phyloP scores from a whole-genome alignment of 2,329 filamentous ascomycete genomes.

The Orbilia ellipsospora region DNA sequence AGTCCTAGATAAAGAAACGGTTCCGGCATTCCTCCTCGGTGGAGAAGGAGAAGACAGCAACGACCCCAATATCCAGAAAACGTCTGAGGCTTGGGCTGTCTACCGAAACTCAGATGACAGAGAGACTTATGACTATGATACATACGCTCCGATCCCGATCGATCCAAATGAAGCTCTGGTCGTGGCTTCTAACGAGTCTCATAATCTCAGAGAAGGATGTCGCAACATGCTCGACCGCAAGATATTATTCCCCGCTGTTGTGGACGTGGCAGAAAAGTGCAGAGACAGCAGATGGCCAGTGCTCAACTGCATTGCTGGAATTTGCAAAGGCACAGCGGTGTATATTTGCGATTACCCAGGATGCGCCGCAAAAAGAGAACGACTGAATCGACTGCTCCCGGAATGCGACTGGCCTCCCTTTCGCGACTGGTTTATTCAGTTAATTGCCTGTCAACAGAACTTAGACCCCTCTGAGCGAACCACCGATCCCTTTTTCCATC shows the following conservation, averaged over 20 bases:
- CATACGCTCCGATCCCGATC: background rate
- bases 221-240: background rate
- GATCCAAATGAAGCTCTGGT: background rate
- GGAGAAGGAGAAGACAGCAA: background rate
- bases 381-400: conserved; percentile 7
- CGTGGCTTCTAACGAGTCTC: background rate
- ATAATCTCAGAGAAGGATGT: background rate
- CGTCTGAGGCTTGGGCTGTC: background rate
- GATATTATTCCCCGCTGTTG: background rate
- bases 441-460: conserved; percentile 19
- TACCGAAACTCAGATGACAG: background rate
- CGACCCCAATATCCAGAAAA: background rate
- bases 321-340: conserved; percentile 13
- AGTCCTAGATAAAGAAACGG: too few species aligned
- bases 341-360: conserved; percentile 15
- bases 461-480: background rate
- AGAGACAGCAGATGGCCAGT: conserved; percentile 4
- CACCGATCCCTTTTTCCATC: background rate
- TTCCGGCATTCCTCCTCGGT: too few species aligned
- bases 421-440: conserved; percentile 21
- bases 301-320: conserved; percentile 17
- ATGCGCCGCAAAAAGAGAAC: background rate
- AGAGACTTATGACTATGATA: background rate
- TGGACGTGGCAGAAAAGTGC: background rate
- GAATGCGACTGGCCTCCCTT: conserved; percentile 22